Evolutionary conservation across 75 land plant species (phyloP).

Genomic region (Cunninghamia lanceolata): DNA sequence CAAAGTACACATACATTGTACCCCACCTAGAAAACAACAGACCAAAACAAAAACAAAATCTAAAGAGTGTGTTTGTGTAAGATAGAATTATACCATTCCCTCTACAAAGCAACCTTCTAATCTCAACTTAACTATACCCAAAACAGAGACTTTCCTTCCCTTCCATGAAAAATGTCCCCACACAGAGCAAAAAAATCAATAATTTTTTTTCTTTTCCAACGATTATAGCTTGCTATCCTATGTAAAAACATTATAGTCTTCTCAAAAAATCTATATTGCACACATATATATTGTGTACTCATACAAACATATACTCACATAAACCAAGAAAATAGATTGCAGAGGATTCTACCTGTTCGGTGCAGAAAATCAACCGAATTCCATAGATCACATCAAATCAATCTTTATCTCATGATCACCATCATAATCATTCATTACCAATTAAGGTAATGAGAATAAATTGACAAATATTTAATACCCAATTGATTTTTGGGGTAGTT

Average conservation of each 20-base stretch:
- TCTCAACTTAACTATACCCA: not conserved
- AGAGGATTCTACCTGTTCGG: slow-evolving; percentile 10
- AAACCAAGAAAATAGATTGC: slow-evolving; percentile 6
- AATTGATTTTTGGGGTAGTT: not conserved
- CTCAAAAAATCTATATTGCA: not conserved
- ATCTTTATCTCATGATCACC: not conserved
- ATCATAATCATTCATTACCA: slow-evolving; percentile 2
- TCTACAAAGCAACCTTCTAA: not conserved
- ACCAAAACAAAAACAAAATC: not conserved
- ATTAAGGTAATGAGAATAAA: slow-evolving; percentile 5
- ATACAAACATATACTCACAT: not conserved
- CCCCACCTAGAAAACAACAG: not conserved
- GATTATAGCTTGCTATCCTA: not conserved
- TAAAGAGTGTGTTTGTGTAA: not conserved
- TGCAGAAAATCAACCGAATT: slow-evolving; percentile 13
- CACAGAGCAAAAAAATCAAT: not conserved
- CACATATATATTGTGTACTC: not conserved
- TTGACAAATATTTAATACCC: not conserved
- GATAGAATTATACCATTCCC: not conserved
- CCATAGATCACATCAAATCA: not conserved
- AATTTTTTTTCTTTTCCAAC: not conserved
- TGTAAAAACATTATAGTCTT: not conserved
- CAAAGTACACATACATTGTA: not conserved
- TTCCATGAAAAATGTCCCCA: not conserved
- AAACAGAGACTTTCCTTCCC: not conserved